These are phyloP conservation scores for cucumber (Cucumis sativus) DNA, from an alignment of 306 rosid genomes.

Conservation along the genomic window DNA sequence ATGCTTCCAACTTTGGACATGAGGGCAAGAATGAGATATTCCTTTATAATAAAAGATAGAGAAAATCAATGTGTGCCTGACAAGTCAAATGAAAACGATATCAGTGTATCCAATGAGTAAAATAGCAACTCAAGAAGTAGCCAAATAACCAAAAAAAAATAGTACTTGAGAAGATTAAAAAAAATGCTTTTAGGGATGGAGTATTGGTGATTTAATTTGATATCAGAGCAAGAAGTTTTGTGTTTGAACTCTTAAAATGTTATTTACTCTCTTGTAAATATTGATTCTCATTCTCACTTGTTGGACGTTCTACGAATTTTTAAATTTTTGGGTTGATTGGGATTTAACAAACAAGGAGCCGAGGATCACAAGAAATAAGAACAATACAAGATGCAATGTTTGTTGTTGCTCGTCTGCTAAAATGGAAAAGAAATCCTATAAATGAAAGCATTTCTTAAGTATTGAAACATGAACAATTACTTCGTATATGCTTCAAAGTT, in stretches of 20 bases:
- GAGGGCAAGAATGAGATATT: constrained; percentile 18
- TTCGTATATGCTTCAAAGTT: background rate
- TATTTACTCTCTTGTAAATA: too few species aligned
- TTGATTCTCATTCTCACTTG: background rate
- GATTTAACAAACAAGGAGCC: background rate
- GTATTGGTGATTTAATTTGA: background rate
- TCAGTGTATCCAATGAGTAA: background rate
- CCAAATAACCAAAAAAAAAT: background rate
- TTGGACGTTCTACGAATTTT: background rate
- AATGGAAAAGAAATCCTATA: background rate
- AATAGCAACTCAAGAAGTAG: background rate
- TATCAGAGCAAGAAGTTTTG: background rate
- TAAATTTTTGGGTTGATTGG: background rate
- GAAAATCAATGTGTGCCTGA: constrained; percentile 4
- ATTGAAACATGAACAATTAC: background rate
- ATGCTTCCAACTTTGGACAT: constrained; percentile 37
- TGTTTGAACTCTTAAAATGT: background rate
- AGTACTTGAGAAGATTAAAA: background rate
- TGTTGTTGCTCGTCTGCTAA: background rate
- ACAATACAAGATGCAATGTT: background rate
- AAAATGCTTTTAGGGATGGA: background rate
- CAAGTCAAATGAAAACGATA: constrained; percentile 1
- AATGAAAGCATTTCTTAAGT: background rate
- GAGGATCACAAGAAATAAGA: background rate
- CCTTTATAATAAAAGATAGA: constrained; percentile 25